Base-by-base conservation (phyloP, 2,329 filamentous ascomycete genomes). In the Fusarium sp. region DNA sequence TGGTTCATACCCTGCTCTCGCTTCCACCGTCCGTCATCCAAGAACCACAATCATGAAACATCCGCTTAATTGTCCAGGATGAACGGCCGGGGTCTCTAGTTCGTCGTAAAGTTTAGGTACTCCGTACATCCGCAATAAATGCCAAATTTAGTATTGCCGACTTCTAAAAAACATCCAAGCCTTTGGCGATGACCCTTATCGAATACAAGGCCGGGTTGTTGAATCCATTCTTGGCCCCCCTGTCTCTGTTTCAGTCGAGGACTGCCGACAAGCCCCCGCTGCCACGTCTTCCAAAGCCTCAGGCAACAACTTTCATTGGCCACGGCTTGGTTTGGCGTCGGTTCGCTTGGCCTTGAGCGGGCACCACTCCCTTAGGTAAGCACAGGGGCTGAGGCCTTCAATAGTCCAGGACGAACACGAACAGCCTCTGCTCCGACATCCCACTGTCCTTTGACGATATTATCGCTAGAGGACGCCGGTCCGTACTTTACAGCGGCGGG, bases 401-500 rank as follows among this genome's bases (percentile, higher is more conserved):
- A 42, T 60, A 52, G 33, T 38, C 18, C 61, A 70, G 70, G 74
- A 63, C 58, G 64, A 67, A 72, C 69, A 75, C 71, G 74, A 76
- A 71, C 71, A 70, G 63, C 73, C 70, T 76, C 68, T 75, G 66
- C 70, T 75, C 68, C 62, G 66, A 68, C 74, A 69, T 74, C 67
- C 63, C 61, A 67, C 65, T 69, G 65, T 71, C 69, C 66, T 68
- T 63, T 66, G 65, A 76, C 74, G 71, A 76, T 54, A 71, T 68
- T 66, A 78, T 77, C 62, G 68, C 69, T 66, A 78, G 63, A 79
- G 79, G 78, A 77, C 77, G 73, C 66, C 72, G 71, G 77, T 80
- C 79, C 79, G 76, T 75, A 78, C 58, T 72, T 71, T 69, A 65
- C 70, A 75, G 71, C 74, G 79, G 77, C 79, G 73, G 78, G 75